Evolutionary conservation across 768 basidiomycete species (phyloP).

Genomic region (Lentinula edodes): DNA sequence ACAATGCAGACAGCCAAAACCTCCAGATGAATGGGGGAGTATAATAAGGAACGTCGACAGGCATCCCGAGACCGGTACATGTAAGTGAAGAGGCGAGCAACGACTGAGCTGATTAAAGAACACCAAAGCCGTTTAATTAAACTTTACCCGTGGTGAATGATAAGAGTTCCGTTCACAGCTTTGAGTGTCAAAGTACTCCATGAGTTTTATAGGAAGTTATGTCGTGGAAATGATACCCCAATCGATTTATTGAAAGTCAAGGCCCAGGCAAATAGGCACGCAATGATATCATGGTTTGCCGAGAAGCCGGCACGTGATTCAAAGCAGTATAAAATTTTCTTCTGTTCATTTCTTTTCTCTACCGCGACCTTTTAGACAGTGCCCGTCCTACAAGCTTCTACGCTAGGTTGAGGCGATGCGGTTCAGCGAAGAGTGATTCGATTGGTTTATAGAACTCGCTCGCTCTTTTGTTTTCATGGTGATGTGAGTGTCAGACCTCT

Average conservation of each 20-base stretch:
- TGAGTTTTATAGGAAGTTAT: not conserved
- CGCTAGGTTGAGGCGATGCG: slow-evolving; percentile 16
- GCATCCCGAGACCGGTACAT: not conserved
- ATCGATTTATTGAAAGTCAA: too few species aligned
- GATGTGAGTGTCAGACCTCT: slow-evolving; percentile 26
- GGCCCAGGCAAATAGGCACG: not conserved
- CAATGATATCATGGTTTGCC: not conserved
- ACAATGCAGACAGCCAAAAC: slow-evolving; percentile 3
- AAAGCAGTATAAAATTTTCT: not conserved
- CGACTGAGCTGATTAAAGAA: not conserved
- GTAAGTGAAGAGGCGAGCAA: not conserved
- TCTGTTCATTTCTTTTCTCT: not conserved
- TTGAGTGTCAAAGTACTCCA: not conserved
- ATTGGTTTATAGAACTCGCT: slow-evolving; percentile 14
- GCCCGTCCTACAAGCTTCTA: slow-evolving; percentile 11
- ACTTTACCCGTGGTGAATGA: not conserved
- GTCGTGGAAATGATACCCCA: not conserved
- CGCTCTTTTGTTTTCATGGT: slow-evolving; percentile 9
- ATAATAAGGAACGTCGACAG: slow-evolving; percentile 3
- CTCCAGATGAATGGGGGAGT: slow-evolving; percentile 2
- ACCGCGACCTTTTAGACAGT: slow-evolving; percentile 17
- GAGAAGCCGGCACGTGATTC: not conserved
- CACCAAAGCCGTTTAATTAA: not conserved
- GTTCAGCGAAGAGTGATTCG: slow-evolving; percentile 14
- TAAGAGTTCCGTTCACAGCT: not conserved